Conservation (phyloP, 306 rosid species). For the Rubus idaeus region DNA sequence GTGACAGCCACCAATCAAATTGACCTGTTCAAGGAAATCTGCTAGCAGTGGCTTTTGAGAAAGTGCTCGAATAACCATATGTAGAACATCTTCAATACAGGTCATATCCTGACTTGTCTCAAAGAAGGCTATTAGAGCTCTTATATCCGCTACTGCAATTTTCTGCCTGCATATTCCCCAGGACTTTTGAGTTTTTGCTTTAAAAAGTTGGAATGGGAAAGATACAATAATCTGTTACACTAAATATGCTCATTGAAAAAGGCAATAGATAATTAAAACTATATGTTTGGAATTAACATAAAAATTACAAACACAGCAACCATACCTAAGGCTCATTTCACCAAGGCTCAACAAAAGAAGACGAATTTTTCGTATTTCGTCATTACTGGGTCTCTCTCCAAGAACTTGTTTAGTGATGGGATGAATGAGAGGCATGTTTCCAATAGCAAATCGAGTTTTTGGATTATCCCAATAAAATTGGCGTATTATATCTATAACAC, state of each 20-base stretch:
- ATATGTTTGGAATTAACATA: background rate
- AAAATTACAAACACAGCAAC: background rate
- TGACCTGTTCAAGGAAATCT: slow-evolving; percentile 86
- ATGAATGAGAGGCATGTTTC: slow-evolving; percentile 53
- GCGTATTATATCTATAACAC: slow-evolving; percentile 76
- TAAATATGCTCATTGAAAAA: slow-evolving; percentile 17
- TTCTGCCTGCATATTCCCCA: slow-evolving; percentile 64
- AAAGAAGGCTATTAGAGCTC: slow-evolving; percentile 83
- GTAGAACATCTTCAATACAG: slow-evolving; percentile 93
- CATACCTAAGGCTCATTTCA: slow-evolving; percentile 95
- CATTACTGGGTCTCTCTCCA: slow-evolving; percentile 66
- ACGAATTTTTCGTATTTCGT: slow-evolving; percentile 90
- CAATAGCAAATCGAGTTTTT: slow-evolving; percentile 52
- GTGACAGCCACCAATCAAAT: slow-evolving; percentile 72
- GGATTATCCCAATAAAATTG: slow-evolving; percentile 72
- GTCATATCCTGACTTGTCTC: slow-evolving; percentile 86
- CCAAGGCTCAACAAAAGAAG: slow-evolving; percentile 95
- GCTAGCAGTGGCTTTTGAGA: slow-evolving; percentile 78
- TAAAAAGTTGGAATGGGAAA: slow-evolving; percentile 21
- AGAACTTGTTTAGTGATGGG: slow-evolving; percentile 41
- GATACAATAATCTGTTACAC: background rate
- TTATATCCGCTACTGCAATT: slow-evolving; percentile 72
- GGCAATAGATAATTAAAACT: slow-evolving; percentile 17
- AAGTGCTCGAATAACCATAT: slow-evolving; percentile 90
- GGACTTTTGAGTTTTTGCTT: slow-evolving; percentile 23